phyloP scores from a whole-genome alignment of 805 yeast genomes.

The Candida silvatica region DNA sequence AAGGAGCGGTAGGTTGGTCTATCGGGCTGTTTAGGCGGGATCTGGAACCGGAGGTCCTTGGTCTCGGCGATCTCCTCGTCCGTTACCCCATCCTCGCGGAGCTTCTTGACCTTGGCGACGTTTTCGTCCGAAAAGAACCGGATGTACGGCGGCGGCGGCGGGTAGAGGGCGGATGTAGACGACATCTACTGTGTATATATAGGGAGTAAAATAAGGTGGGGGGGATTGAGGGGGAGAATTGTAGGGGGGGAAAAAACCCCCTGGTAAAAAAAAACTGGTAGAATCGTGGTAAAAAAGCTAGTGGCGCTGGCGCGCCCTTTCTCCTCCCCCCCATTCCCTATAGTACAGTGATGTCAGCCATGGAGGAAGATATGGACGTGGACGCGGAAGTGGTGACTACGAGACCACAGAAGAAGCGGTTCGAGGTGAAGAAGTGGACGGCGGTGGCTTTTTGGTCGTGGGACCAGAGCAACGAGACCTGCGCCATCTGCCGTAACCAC shows the following conservation, averaged over 20 bases:
- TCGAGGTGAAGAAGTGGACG: constrained; percentile 96
- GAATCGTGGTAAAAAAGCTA: too few species aligned
- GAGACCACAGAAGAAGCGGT: constrained; percentile 48
- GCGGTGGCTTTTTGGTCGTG: constrained; percentile 99
- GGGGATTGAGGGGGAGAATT: too few species aligned
- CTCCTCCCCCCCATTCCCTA: background rate
- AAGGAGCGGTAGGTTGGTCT: constrained; percentile 70
- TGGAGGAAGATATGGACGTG: constrained; percentile 15
- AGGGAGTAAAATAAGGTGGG: too few species aligned
- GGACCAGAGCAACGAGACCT: constrained; percentile 72
- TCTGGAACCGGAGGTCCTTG: constrained; percentile 42
- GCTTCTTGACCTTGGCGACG: constrained; percentile 30
- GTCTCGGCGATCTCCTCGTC: constrained; percentile 15
- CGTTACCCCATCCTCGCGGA: constrained; percentile 15
- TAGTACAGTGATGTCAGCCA: background rate
- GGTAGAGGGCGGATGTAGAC: constrained; percentile 83
- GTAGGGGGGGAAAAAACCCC: too few species aligned
- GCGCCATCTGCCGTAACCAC: constrained; percentile 97
- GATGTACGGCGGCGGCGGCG: constrained; percentile 88
- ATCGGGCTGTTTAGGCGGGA: constrained; percentile 60
- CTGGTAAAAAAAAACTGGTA: too few species aligned
- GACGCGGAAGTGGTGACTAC: constrained; percentile 4
- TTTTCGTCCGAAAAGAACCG: constrained; percentile 68
- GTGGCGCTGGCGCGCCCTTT: too few species aligned
- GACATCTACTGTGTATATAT: too few species aligned